These are phyloP conservation scores for Diaporthe capsici DNA, from an alignment of 2,329 filamentous ascomycete species.

Conservation along the genomic window DNA sequence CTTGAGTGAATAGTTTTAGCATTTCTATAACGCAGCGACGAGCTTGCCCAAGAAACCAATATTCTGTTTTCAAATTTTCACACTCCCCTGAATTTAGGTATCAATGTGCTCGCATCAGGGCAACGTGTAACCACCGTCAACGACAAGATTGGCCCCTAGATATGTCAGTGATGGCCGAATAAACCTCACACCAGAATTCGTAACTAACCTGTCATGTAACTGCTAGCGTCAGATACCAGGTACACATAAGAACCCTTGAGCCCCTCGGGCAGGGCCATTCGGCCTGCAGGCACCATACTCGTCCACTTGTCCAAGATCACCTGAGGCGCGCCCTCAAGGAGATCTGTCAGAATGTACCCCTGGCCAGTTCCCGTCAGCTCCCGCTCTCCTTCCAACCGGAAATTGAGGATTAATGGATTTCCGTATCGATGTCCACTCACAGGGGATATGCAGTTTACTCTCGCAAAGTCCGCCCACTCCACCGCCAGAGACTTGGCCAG, in stretches of 20 bases:
- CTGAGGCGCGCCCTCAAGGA: constrained; percentile 50
- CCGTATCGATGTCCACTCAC: constrained; percentile 41
- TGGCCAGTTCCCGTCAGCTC: constrained; percentile 28
- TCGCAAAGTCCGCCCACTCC: constrained; percentile 58
- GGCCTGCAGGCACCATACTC: constrained; percentile 49
- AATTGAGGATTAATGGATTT: not conserved
- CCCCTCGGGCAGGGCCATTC: constrained; percentile 51
- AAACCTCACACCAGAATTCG: not conserved
- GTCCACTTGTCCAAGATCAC: constrained; percentile 49
- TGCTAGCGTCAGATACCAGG: constrained; percentile 56
- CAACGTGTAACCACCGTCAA: constrained; percentile 21
- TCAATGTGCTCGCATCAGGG: not conserved
- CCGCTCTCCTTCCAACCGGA: not conserved
- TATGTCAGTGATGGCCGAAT: not conserved
- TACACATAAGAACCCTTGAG: constrained; percentile 56
- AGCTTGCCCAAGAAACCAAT: not conserved
- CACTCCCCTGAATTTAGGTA: not conserved
- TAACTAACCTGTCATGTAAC: constrained; percentile 55
- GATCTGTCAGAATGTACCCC: constrained; percentile 52
- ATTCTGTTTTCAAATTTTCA: not conserved
- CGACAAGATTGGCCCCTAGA: constrained; percentile 3
- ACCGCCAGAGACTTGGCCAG: constrained; percentile 57
- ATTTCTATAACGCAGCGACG: not conserved
- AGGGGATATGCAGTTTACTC: constrained; percentile 58
- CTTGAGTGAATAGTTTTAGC: not conserved